phyloP scores from a whole-genome alignment of 1,284 basidiomycete genomes.

The Inonotus hispidus region DNA sequence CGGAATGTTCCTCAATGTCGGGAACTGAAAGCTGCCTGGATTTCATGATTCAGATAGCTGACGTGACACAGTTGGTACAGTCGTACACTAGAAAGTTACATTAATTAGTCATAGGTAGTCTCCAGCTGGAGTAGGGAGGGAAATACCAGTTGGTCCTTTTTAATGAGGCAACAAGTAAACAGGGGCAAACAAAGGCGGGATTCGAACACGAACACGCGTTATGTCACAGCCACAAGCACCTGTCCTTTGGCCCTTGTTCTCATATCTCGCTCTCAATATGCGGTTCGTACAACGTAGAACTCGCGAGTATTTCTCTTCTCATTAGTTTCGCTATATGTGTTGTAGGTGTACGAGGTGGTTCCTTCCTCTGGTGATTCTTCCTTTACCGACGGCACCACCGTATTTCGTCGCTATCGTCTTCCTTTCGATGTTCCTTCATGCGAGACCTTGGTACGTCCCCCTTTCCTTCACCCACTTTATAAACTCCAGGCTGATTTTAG shows the following conservation, averaged over 20 bases:
- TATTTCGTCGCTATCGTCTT: constrained; percentile 71
- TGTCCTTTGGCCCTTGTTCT: background rate
- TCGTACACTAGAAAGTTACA: too few species aligned
- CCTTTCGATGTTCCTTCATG: constrained; percentile 67
- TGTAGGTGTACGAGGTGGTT: constrained; percentile 81
- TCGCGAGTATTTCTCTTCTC: background rate
- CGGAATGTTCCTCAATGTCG: background rate
- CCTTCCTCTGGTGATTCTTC: constrained; percentile 66
- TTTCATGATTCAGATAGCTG: too few species aligned
- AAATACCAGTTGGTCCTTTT: too few species aligned
- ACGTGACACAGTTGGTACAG: too few species aligned
- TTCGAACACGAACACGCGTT: background rate
- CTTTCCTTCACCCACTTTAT: background rate
- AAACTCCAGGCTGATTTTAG: background rate
- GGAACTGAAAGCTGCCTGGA: too few species aligned
- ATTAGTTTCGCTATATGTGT: background rate
- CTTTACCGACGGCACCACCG: constrained; percentile 71
- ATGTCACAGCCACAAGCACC: background rate
- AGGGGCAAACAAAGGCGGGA: background rate
- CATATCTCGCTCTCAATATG: too few species aligned
- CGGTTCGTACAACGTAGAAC: background rate
- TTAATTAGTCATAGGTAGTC: too few species aligned
- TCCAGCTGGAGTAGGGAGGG: too few species aligned
- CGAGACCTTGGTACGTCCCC: constrained; percentile 65
- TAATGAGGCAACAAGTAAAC: background rate